These are phyloP conservation scores for Thalassiosira allenii DNA, from an alignment of 352 stramenopile genomes.

Conservation along the genomic window DNA sequence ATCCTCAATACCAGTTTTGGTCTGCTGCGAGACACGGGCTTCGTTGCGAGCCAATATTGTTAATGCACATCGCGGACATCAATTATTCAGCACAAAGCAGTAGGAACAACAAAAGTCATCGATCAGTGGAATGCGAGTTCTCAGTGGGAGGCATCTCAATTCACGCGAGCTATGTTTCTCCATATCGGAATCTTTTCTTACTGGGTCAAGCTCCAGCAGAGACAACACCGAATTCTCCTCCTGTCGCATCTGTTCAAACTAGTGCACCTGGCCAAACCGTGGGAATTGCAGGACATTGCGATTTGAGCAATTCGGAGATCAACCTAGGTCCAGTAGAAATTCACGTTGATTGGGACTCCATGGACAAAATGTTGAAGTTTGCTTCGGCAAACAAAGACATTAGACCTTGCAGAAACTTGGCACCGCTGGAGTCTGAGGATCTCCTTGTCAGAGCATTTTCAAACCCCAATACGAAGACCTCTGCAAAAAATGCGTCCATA, in stretches of 20 bases:
- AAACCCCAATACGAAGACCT: constrained; percentile 6
- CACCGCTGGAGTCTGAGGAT: constrained; percentile 30
- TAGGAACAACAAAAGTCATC: constrained; percentile 6
- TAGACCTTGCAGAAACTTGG: constrained; percentile 5
- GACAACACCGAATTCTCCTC: too few species aligned
- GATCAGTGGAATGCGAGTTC: constrained; percentile 30
- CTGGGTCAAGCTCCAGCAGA: constrained; percentile 35
- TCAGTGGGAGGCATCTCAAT: constrained; percentile 43
- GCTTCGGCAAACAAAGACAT: constrained; percentile 33
- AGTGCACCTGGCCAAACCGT: too few species aligned
- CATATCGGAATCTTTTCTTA: constrained; percentile 37
- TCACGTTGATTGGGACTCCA: constrained; percentile 51
- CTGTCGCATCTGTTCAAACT: too few species aligned
- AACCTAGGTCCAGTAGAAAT: constrained; percentile 27
- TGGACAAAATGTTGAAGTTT: constrained; percentile 48
- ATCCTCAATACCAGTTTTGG: constrained; percentile 58
- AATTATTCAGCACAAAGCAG: constrained; percentile 21
- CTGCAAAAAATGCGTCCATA: constrained; percentile 13
- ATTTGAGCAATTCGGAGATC: constrained; percentile 20
- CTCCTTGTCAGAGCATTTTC: constrained; percentile 31
- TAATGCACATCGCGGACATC: constrained; percentile 56
- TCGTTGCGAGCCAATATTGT: constrained; percentile 47
- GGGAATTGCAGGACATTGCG: too few species aligned
- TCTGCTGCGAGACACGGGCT: constrained; percentile 34
- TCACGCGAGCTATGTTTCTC: too few species aligned